Evolutionary conservation across 2,329 filamentous ascomycete species (phyloP).

Genomic region (Colletotrichum endophyticum): DNA sequence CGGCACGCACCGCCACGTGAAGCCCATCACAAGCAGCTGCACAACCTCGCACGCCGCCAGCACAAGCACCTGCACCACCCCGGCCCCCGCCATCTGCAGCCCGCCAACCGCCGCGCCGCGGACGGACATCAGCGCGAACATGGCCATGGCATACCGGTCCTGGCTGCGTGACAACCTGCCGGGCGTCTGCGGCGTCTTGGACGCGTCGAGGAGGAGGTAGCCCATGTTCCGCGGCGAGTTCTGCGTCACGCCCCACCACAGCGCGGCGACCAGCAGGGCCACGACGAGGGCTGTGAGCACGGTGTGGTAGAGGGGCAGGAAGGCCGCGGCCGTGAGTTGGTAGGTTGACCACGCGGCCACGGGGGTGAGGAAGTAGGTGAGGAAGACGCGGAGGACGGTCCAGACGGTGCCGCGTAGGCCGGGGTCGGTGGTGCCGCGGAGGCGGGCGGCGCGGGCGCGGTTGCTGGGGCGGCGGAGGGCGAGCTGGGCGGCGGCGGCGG

Average conservation of each 20-base stretch:
- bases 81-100: constrained; percentile 51
- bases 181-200: constrained; percentile 60
- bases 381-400: constrained; percentile 69
- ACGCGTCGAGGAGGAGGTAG: constrained; percentile 47
- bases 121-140: constrained; percentile 66
- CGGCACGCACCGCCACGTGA: constrained; percentile 44
- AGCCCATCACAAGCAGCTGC: constrained; percentile 66
- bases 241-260: constrained; percentile 31
- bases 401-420: constrained; percentile 27
- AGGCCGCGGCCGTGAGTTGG: constrained; percentile 52
- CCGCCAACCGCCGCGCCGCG: constrained; percentile 72
- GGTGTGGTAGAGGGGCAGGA: constrained; percentile 25
- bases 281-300: constrained; percentile 35
- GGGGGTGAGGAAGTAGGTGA: constrained; percentile 78
- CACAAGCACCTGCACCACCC: constrained; percentile 70
- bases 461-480: constrained; percentile 38
- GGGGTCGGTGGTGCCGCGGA: background rate
- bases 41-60: constrained; percentile 75
- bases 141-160: constrained; percentile 67
- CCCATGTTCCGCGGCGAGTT: constrained; percentile 28
- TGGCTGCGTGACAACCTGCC: constrained; percentile 59
- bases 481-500: constrained; percentile 60
- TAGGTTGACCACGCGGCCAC: constrained; percentile 75
- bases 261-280: constrained; percentile 23
- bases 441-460: constrained; percentile 52